Evolutionary conservation across 2,329 filamentous ascomycete genomes (phyloP).

Genomic region (Fusarium dlaminii): DNA sequence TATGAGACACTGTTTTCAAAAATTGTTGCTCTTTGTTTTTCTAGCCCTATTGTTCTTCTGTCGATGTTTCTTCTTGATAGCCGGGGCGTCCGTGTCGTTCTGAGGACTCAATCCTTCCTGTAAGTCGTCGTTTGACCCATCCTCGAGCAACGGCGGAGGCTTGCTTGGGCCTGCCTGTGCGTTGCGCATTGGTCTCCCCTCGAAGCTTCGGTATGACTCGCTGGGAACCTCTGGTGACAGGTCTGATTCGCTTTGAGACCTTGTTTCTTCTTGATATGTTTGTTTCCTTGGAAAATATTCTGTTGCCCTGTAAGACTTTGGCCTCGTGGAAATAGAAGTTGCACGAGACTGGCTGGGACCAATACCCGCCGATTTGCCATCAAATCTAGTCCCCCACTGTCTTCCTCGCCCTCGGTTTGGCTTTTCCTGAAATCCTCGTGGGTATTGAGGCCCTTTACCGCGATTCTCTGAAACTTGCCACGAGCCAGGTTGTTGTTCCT

Average conservation of each 20-base stretch:
- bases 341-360: background rate
- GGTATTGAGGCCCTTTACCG: background rate
- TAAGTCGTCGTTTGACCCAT: background rate
- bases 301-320: background rate
- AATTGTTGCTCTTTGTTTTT: background rate
- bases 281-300: background rate
- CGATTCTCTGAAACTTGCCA: background rate
- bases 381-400: background rate
- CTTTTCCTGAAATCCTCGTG: background rate
- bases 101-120: background rate
- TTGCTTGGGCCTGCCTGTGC: background rate
- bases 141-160: background rate
- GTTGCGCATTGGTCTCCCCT: background rate
- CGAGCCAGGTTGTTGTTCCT: background rate
- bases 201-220: background rate
- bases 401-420: background rate
- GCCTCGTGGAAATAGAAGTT: background rate
- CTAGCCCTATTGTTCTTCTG: background rate
- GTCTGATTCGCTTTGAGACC: background rate
- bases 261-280: background rate
- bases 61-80: background rate
- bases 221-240: background rate
- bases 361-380: background rate
- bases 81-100: background rate
- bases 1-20: background rate